Percentiles rank a stretch among this genome's conserved stretches.
Conservation (phyloP, 768 basidiomycete genomes). For the Tulasnella sp. region DNA sequence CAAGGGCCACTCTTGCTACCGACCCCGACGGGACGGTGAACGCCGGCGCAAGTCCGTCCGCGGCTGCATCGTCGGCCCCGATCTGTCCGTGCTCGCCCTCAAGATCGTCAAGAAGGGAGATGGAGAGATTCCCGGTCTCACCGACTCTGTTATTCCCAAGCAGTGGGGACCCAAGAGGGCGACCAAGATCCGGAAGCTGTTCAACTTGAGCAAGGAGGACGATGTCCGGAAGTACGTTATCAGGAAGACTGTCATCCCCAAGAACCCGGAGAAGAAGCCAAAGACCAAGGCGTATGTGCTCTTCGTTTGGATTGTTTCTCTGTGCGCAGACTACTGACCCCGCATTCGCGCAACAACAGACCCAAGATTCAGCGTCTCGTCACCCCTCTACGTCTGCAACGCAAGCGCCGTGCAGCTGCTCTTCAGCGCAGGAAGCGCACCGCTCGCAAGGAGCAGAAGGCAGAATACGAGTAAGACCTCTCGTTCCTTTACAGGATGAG, state of each 20-base stretch:
- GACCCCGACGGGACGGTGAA: constrained; percentile 85
- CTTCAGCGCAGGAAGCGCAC: constrained; percentile 86
- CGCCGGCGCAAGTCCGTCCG: constrained; percentile 99
- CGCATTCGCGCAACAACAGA: constrained; percentile 41
- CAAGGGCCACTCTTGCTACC: constrained; percentile 98
- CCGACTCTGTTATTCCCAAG: constrained; percentile 90
- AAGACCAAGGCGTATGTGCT: constrained; percentile 84
- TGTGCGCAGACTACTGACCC: background rate
- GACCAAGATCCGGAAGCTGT: constrained; percentile 95
- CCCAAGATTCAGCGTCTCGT: constrained; percentile 98
- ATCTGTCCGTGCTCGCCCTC: constrained; percentile 90
- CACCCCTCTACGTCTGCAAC: constrained; percentile 91
- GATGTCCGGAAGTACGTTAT: constrained; percentile 98
- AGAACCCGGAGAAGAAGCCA: constrained; percentile 87
- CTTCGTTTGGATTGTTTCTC: constrained; percentile 9
- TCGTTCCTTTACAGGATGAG: background rate
- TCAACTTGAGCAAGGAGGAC: constrained; percentile 96
- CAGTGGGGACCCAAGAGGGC: constrained; percentile 95
- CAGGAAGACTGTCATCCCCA: constrained; percentile 81
- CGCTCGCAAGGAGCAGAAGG: constrained; percentile 90
- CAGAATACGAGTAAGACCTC: constrained; percentile 76
- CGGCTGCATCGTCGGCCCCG: constrained; percentile 95
- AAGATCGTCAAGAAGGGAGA: constrained; percentile 98
- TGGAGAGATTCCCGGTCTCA: constrained; percentile 81
- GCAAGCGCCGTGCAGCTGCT: constrained; percentile 85